Evolutionary conservation across 768 basidiomycete species (phyloP).

Genomic region (Neoboletus subvelutipes): DNA sequence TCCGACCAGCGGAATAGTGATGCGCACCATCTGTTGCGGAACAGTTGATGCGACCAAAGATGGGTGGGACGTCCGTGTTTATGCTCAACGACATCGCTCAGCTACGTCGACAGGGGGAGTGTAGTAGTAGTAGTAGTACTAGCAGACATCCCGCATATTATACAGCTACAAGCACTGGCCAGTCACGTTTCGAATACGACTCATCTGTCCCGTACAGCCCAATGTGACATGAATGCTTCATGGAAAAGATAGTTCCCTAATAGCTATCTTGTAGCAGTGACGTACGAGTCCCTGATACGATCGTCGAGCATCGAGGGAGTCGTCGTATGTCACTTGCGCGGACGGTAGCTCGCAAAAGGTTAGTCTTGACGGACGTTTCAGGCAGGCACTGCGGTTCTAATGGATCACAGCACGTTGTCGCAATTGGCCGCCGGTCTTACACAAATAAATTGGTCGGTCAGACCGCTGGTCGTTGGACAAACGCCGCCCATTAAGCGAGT

Average conservation of each 20-base stretch:
- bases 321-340: slow-evolving; percentile 5
- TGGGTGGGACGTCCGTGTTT: slow-evolving; percentile 29
- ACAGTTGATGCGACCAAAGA: slow-evolving; percentile 18
- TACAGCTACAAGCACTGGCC: slow-evolving; percentile 13
- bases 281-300: slow-evolving; percentile 17
- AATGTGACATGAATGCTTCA: slow-evolving; percentile 15
- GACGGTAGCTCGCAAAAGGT: neutral
- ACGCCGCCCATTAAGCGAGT: slow-evolving; percentile 12
- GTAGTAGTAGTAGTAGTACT: neutral
- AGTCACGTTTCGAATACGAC: slow-evolving; percentile 30
- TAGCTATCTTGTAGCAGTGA: slow-evolving; percentile 19
- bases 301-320: slow-evolving; percentile 13
- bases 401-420: slow-evolving; percentile 15
- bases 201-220: slow-evolving; percentile 11
- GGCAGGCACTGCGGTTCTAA: neutral
- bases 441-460: no score
- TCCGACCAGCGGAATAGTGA: slow-evolving; percentile 14
- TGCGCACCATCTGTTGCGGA: slow-evolving; percentile 18
- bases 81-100: slow-evolving; percentile 31
- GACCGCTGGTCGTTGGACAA: neutral
- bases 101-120: slow-evolving; percentile 11
- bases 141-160: slow-evolving; percentile 19
- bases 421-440: slow-evolving; percentile 9
- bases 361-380: slow-evolving; percentile 5
- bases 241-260: slow-evolving; percentile 6